phyloP scores from a whole-genome alignment of 306 rosid genomes.

The Glycine latifolia region DNA sequence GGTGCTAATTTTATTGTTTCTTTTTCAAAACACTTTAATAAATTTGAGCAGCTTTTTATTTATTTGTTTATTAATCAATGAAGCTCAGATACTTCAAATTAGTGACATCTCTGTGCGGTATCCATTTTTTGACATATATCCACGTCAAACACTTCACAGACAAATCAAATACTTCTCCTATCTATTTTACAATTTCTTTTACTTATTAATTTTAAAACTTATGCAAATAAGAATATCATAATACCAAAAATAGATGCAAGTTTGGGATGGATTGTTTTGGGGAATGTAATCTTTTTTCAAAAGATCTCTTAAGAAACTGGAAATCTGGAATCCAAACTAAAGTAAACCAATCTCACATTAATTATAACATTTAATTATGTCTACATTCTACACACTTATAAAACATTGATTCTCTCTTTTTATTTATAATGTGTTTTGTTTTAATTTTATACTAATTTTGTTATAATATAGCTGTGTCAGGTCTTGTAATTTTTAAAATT shows the following conservation, averaged over 20 bases:
- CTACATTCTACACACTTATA: too few species aligned
- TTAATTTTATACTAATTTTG: too few species aligned
- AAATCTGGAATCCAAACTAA: neutral
- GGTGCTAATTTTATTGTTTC: conserved; percentile 58
- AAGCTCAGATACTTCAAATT: neutral
- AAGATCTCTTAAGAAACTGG: neutral
- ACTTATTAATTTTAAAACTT: neutral
- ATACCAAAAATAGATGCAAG: too few species aligned
- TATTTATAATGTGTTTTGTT: too few species aligned
- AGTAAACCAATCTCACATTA: too few species aligned
- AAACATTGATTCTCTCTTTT: too few species aligned
- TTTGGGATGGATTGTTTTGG: neutral
- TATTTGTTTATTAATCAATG: neutral
- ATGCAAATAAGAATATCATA: neutral
- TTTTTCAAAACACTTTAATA: neutral
- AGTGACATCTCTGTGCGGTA: neutral
- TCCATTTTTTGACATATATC: neutral
- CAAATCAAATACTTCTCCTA: neutral
- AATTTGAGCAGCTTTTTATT: neutral
- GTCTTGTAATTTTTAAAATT: too few species aligned
- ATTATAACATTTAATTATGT: too few species aligned
- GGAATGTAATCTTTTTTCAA: neutral
- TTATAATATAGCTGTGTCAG: too few species aligned
- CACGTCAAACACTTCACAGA: neutral
- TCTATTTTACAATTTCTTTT: neutral